These are phyloP conservation scores for Suillus occidentalis DNA, from an alignment of 768 basidiomycete genomes.

Conservation along the genomic window DNA sequence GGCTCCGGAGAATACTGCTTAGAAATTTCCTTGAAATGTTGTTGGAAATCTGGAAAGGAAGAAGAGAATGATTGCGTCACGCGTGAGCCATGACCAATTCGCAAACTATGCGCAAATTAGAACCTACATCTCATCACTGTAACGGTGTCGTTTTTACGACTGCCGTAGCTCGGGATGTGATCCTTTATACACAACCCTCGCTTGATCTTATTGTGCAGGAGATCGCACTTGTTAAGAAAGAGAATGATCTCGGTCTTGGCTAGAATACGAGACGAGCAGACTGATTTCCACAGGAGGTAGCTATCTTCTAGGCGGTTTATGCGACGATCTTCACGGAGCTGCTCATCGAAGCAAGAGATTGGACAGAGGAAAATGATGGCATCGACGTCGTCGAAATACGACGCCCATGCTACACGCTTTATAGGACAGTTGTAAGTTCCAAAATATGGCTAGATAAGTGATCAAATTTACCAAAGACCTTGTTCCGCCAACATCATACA, in stretches of 20 bases:
- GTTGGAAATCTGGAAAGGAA: constrained; percentile 61
- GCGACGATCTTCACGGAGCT: constrained; percentile 63
- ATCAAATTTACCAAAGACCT: constrained; percentile 53
- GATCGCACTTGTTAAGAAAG: constrained; percentile 72
- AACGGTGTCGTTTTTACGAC: constrained; percentile 65
- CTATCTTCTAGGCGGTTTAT: constrained; percentile 81
- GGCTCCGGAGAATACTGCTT: constrained; percentile 60
- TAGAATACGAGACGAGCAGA: constrained; percentile 67
- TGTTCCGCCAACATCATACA: constrained; percentile 83
- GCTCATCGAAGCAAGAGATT: constrained; percentile 83
- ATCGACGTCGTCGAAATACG: constrained; percentile 81
- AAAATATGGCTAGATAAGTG: constrained; percentile 5
- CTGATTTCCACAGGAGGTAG: constrained; percentile 72
- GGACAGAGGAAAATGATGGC: constrained; percentile 77
- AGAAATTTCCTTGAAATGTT: constrained; percentile 76
- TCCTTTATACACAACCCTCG: constrained; percentile 66
- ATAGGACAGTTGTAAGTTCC: constrained; percentile 11
- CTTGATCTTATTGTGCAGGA: constrained; percentile 70
- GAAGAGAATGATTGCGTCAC: constrained; percentile 7
- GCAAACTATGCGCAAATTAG: constrained; percentile 1
- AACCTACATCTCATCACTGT: constrained; percentile 71
- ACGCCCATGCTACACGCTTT: constrained; percentile 74
- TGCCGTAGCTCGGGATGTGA: constrained; percentile 71
- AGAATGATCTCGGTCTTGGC: constrained; percentile 50
- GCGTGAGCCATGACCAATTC: constrained; percentile 14